phyloP scores from a whole-genome alignment of 1,284 basidiomycete genomes.

The Naganishia sp. region DNA sequence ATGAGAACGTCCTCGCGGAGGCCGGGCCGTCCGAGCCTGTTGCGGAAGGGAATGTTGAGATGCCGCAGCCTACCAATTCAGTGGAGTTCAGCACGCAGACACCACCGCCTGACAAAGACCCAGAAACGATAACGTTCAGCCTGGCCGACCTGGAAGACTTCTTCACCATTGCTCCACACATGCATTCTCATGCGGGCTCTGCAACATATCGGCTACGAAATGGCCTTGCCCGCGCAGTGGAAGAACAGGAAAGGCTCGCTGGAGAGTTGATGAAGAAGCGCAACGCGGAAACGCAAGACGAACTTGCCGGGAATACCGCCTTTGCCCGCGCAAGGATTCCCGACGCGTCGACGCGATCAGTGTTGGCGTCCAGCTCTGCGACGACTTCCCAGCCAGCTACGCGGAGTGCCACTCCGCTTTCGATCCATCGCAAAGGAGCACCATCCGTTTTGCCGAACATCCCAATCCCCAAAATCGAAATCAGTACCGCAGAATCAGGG shows the following conservation, averaged over 20 bases:
- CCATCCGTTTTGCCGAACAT: slow-evolving; percentile 15
- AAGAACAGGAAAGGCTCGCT: slow-evolving; percentile 30
- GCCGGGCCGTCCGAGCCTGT: no score
- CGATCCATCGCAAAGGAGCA: slow-evolving; percentile 13
- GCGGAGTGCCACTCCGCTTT: slow-evolving; percentile 3
- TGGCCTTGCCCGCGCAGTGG: slow-evolving; percentile 41
- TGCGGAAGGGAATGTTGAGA: no score
- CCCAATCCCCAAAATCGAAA: slow-evolving; percentile 9
- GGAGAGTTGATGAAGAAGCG: slow-evolving; percentile 4
- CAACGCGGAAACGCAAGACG: not conserved
- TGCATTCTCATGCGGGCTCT: slow-evolving; percentile 47
- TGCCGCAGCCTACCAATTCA: no score
- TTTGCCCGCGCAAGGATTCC: not conserved
- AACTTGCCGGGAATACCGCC: not conserved
- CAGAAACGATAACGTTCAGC: not conserved
- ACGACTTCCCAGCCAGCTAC: slow-evolving; percentile 13
- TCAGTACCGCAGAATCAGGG: not conserved
- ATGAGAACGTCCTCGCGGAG: not conserved
- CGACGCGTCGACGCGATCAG: not conserved
- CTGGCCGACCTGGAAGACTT: slow-evolving; percentile 42
- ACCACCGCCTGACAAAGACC: not conserved
- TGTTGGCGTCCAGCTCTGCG: slow-evolving; percentile 1
- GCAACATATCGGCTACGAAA: slow-evolving; percentile 44
- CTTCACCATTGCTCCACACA: slow-evolving; percentile 43
- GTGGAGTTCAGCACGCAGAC: no score